Conservation (phyloP, 495 filamentous ascomycete species). For the Penicillium cosmopolitanum region DNA sequence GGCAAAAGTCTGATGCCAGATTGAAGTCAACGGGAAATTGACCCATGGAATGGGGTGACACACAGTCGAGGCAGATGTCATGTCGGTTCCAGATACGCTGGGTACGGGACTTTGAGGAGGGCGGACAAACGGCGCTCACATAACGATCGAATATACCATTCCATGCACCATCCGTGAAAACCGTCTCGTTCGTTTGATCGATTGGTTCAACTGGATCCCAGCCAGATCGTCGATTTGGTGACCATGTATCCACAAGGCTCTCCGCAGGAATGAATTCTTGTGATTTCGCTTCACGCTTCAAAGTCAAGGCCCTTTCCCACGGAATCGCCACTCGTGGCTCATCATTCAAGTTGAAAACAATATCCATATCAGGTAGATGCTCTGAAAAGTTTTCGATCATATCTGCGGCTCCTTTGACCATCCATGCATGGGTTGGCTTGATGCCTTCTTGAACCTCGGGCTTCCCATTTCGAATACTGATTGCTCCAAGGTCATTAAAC, state of each 20-base stretch:
- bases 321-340: conserved; percentile 76
- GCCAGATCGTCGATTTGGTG: conserved; percentile 34
- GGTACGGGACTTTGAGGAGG: conserved; percentile 57
- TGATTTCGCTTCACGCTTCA: conserved; percentile 41
- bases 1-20: conserved; percentile 68
- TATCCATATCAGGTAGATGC: conserved; percentile 77
- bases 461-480: conserved; percentile 53
- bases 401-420: conserved; percentile 58
- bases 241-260: conserved; percentile 36
- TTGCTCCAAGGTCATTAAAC: conserved; percentile 52
- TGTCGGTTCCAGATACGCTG: conserved; percentile 48
- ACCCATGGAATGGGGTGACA: conserved; percentile 66
- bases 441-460: conserved; percentile 46
- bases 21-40: conserved; percentile 69
- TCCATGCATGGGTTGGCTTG: conserved; percentile 59
- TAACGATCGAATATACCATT: conserved; percentile 50
- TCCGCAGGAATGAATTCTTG: conserved; percentile 27
- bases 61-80: conserved; percentile 64
- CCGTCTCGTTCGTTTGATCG: conserved; percentile 44
- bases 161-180: conserved; percentile 54
- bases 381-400: conserved; percentile 72
- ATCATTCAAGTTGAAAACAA: conserved; percentile 80
- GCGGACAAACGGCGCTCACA: conserved; percentile 57
- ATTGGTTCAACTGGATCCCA: conserved; percentile 52
- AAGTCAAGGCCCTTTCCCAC: conserved; percentile 56